These are phyloP conservation scores for Neurospora sp. DNA, from an alignment of 495 filamentous ascomycete species.

Conservation along the genomic window DNA sequence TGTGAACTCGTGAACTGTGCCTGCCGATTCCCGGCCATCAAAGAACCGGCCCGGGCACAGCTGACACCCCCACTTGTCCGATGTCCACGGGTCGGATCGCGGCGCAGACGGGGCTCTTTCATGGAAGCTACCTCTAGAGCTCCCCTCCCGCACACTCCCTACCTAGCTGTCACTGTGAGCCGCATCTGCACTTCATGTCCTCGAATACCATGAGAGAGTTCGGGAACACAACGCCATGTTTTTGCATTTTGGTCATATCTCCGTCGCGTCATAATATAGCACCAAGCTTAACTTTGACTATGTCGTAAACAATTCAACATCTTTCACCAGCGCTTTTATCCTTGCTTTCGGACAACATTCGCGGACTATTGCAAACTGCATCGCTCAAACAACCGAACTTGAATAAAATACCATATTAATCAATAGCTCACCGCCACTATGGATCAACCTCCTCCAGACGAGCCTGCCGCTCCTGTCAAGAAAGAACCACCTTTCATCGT, in stretches of 20 bases:
- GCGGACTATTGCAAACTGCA: neutral
- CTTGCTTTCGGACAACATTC: neutral
- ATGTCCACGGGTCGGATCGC: neutral
- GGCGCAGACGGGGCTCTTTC: neutral
- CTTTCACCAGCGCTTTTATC: neutral
- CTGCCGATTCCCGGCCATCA: neutral
- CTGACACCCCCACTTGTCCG: neutral
- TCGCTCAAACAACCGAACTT: neutral
- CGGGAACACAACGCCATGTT: neutral
- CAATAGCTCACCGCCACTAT: neutral
- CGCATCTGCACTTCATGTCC: neutral
- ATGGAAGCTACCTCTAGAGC: no score
- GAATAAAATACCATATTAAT: neutral
- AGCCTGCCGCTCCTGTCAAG: neutral
- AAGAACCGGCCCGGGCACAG: neutral
- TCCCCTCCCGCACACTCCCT: neutral
- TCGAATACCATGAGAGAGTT: neutral
- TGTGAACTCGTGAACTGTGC: neutral
- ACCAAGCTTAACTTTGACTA: neutral
- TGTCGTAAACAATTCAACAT: neutral
- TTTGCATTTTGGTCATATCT: neutral
- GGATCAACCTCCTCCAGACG: neutral
- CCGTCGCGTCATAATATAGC: neutral
- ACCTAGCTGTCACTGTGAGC: neutral
- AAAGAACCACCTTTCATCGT: constrained; percentile 70